Conservation (phyloP, 1,284 basidiomycete genomes). For the Puccinia triticina region DNA sequence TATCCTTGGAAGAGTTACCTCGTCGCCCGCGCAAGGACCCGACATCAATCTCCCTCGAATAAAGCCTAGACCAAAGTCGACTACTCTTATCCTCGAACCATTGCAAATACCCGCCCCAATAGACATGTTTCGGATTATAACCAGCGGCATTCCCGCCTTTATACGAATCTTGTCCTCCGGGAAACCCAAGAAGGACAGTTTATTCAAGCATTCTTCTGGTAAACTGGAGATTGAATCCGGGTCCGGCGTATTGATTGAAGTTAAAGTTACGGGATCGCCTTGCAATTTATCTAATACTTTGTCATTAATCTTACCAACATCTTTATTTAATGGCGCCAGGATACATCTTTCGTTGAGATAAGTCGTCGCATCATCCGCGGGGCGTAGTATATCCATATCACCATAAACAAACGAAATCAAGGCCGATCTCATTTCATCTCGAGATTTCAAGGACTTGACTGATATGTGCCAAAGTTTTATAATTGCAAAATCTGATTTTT, state of each 20-base stretch:
- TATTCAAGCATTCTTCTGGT: conserved; percentile 8
- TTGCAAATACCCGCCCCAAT: not conserved
- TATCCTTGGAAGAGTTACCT: not conserved
- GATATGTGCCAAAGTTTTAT: too few relatives aligned
- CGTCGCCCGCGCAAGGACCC: not conserved
- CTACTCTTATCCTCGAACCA: not conserved
- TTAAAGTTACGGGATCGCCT: not conserved
- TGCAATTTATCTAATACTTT: not conserved
- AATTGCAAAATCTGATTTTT: too few relatives aligned
- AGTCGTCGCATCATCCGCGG: not conserved
- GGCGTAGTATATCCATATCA: too few relatives aligned
- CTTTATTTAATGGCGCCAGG: too few relatives aligned
- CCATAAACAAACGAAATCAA: too few relatives aligned
- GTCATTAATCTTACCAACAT: too few relatives aligned
- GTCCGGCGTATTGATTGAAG: not conserved
- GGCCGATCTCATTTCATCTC: too few relatives aligned
- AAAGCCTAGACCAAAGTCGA: not conserved
- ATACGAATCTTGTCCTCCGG: not conserved
- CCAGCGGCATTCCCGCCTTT: not conserved
- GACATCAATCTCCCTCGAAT: not conserved
- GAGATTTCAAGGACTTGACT: too few relatives aligned
- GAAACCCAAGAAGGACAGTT: too few relatives aligned
- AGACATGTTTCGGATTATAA: too few relatives aligned
- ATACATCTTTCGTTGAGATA: too few relatives aligned
- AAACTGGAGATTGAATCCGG: not conserved